Percentiles rank a stretch among this genome's conserved stretches.
phyloP scores from a whole-genome alignment of 1,284 basidiomycete genomes.

The Sanghuangporus baumii region DNA sequence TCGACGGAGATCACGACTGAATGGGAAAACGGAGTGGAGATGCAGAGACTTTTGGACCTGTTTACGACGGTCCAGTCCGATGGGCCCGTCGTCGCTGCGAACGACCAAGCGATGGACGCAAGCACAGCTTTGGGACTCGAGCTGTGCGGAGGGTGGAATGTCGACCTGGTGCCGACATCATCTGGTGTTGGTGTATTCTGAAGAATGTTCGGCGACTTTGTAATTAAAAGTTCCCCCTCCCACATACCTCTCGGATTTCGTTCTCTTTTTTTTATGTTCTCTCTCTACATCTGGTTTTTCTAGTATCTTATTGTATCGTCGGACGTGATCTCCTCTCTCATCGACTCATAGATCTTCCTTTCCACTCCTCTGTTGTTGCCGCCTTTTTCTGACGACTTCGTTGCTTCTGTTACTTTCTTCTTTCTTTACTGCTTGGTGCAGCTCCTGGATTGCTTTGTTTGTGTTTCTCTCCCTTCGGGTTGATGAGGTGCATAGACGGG shows the following conservation, averaged over 20 bases:
- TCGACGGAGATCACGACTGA: slow-evolving; percentile 21
- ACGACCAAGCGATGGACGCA: slow-evolving; percentile 20
- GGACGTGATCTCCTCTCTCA: slow-evolving; percentile 20
- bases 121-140: slow-evolving; percentile 28
- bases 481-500: slow-evolving; percentile 11
- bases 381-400: neutral
- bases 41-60: slow-evolving; percentile 57
- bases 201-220: neutral
- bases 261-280: slow-evolving; percentile 16
- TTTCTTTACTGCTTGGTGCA: slow-evolving; percentile 7
- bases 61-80: slow-evolving; percentile 35
- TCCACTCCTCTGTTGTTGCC: slow-evolving; percentile 1
- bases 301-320: slow-evolving; percentile 21
- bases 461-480: slow-evolving; percentile 17
- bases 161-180: neutral
- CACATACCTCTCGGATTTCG: slow-evolving; percentile 1
- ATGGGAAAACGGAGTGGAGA: slow-evolving; percentile 47
- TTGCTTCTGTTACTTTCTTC: slow-evolving; percentile 8
- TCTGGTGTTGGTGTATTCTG: slow-evolving; percentile 16
- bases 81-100: slow-evolving; percentile 22
- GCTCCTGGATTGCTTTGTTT: slow-evolving; percentile 9
- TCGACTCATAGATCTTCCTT: slow-evolving; percentile 12
- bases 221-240: slow-evolving; percentile 23
- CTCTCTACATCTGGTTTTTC: slow-evolving; percentile 15
- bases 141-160: slow-evolving; percentile 17